Conservation (phyloP, 179 eudicot species). For the Silene noctiflora region DNA sequence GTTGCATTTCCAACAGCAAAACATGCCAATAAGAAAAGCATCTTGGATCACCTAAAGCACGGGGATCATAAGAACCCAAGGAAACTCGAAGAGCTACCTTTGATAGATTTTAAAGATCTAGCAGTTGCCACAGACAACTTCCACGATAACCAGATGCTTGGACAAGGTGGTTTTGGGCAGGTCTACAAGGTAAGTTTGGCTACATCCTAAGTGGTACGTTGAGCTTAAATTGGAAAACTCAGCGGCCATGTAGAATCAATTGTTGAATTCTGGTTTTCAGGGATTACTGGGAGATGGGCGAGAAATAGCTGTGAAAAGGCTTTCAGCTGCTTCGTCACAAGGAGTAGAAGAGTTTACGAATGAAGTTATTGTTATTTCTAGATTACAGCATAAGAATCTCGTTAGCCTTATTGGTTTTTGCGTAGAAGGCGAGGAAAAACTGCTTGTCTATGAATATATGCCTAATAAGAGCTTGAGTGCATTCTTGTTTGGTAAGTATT, state of each 20-base stretch:
- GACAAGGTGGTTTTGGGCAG: conserved; percentile 33
- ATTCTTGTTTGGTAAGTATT: conserved; percentile 25
- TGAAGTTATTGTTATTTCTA: conserved; percentile 26
- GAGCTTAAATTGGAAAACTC: background rate
- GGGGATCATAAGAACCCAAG: conserved; percentile 3
- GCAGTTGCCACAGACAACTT: conserved; percentile 22
- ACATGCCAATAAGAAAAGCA: background rate
- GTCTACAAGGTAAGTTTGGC: conserved; percentile 26
- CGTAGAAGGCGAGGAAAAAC: conserved; percentile 15
- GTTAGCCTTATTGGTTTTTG: conserved; percentile 25
- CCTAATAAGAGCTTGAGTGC: conserved; percentile 10
- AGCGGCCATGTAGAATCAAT: background rate
- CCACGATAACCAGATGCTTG: conserved; percentile 24
- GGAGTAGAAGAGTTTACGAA: conserved; percentile 27
- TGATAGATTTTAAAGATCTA: conserved; percentile 20
- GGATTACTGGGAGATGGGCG: conserved; percentile 25
- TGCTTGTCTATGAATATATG: conserved; percentile 20
- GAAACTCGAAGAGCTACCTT: conserved; percentile 26
- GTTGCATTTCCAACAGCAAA: background rate
- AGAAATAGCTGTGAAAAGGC: conserved; percentile 29
- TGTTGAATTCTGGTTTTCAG: conserved; percentile 11
- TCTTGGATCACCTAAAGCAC: conserved; percentile 5
- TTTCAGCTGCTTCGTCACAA: conserved; percentile 24
- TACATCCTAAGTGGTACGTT: background rate
- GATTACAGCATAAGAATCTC: conserved; percentile 28